Evolutionary conservation across 345 rosid genomes (phyloP).

Genomic region (Dipteronia sinensis): DNA sequence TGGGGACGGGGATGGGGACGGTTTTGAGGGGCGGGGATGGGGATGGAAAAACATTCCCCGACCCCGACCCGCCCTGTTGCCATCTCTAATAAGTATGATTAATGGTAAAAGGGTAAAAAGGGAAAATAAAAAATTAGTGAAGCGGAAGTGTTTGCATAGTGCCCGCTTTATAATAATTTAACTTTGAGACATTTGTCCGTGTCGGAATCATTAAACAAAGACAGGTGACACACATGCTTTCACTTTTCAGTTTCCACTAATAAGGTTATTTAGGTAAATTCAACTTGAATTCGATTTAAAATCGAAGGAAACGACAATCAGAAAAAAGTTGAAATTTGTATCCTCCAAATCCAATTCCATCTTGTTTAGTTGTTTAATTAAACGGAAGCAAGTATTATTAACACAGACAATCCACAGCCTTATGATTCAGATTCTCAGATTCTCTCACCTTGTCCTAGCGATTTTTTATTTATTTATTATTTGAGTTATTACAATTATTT

Average conservation of each 20-base stretch:
- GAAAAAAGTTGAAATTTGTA: neutral
- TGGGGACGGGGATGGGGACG: no score
- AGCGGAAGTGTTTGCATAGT: no score
- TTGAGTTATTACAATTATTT: no score
- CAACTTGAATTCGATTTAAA: neutral
- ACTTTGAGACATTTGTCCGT: neutral
- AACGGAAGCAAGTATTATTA: neutral
- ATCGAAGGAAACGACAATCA: conserved; percentile 10
- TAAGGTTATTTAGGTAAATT: conserved; percentile 16
- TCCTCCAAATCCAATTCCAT: neutral
- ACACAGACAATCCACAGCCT: neutral
- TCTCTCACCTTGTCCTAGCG: no score
- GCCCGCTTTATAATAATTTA: neutral
- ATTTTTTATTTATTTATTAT: no score
- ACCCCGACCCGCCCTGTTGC: no score
- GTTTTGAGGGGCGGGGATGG: no score
- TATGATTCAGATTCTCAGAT: neutral
- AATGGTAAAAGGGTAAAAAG: neutral
- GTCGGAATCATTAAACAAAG: conserved; percentile 34
- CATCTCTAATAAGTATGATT: no score
- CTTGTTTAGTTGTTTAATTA: neutral
- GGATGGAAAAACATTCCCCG: no score
- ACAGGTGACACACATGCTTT: conserved; percentile 10
- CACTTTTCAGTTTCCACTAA: conserved; percentile 30
- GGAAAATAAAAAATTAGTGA: neutral